Conservation (phyloP, 2,329 filamentous ascomycete genomes). For the Rhynchosporium secalis region DNA sequence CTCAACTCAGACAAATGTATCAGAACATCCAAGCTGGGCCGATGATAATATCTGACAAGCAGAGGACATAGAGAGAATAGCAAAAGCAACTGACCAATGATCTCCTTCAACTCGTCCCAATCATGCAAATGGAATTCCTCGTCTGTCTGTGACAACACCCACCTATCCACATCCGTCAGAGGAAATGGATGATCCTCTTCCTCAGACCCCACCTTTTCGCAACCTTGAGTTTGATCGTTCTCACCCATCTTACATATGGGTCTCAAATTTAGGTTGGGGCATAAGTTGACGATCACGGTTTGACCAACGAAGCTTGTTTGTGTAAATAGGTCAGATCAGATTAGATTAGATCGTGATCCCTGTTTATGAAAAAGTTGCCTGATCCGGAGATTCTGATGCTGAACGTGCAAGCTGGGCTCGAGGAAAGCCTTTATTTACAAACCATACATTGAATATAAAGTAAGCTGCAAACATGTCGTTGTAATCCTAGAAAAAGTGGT, state of each 20-base stretch:
- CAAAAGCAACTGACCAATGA: slow-evolving; percentile 56
- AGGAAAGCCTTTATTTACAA: too few relatives aligned
- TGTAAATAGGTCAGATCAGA: slow-evolving; percentile 18
- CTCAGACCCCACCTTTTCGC: background rate
- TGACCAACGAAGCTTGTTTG: background rate
- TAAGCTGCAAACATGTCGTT: too few relatives aligned
- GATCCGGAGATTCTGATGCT: background rate
- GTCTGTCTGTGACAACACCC: slow-evolving; percentile 64
- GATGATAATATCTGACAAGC: background rate
- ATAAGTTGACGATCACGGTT: background rate
- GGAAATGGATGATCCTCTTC: slow-evolving; percentile 50
- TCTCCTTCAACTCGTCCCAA: slow-evolving; percentile 71
- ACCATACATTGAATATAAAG: too few relatives aligned
- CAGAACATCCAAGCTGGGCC: background rate
- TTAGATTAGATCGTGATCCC: slow-evolving; percentile 20
- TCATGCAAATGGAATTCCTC: slow-evolving; percentile 67
- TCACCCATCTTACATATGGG: slow-evolving; percentile 16
- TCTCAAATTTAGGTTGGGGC: background rate
- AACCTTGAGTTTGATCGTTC: background rate
- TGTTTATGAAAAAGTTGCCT: slow-evolving; percentile 19
- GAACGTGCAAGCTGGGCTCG: too few relatives aligned
- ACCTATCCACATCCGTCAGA: slow-evolving; percentile 59
- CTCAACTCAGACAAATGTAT: background rate
- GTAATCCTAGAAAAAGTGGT: too few relatives aligned
- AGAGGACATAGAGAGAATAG: background rate